Evolutionary conservation across 2,329 filamentous ascomycete genomes (phyloP).

Genomic region (Ophiostoma montium): DNA sequence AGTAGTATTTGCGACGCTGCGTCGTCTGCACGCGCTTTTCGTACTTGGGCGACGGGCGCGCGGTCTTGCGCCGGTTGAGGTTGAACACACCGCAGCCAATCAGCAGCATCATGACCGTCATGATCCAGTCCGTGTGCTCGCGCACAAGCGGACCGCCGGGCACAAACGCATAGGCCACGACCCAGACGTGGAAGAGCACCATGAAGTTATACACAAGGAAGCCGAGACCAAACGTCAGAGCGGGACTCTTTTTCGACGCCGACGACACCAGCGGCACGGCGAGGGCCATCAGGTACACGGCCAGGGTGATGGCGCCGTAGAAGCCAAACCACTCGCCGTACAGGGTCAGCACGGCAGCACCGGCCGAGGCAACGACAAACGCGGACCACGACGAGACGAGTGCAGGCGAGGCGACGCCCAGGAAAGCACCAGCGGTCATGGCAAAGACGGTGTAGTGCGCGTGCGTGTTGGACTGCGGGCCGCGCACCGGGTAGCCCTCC

Average conservation of each 20-base stretch:
- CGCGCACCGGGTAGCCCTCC: constrained; percentile 86
- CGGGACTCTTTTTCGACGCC: constrained; percentile 64
- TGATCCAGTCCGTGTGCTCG: constrained; percentile 92
- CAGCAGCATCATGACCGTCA: constrained; percentile 70
- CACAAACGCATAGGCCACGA: constrained; percentile 95
- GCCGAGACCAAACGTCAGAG: constrained; percentile 69
- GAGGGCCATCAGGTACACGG: constrained; percentile 70
- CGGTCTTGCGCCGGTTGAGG: constrained; percentile 28
- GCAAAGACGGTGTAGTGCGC: constrained; percentile 73
- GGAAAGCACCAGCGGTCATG: constrained; percentile 69
- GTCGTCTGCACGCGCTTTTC: constrained; percentile 21
- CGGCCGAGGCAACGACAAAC: constrained; percentile 64
- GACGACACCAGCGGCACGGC: constrained; percentile 61
- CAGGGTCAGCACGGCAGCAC: constrained; percentile 63
- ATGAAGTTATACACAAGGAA: constrained; percentile 89
- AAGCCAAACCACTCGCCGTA: constrained; percentile 79
- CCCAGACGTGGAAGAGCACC: constrained; percentile 96
- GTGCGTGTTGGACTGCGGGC: constrained; percentile 79
- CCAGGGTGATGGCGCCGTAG: constrained; percentile 62
- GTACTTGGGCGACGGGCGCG: constrained; percentile 29
- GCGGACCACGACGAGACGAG: constrained; percentile 65
- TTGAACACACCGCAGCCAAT: constrained; percentile 79
- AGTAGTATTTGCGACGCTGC: constrained; percentile 38
- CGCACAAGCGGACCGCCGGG: constrained; percentile 84
- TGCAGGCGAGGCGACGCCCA: constrained; percentile 59